Base-by-base conservation (phyloP, 2,329 filamentous ascomycete genomes). In the Fonsecaea nubica region DNA sequence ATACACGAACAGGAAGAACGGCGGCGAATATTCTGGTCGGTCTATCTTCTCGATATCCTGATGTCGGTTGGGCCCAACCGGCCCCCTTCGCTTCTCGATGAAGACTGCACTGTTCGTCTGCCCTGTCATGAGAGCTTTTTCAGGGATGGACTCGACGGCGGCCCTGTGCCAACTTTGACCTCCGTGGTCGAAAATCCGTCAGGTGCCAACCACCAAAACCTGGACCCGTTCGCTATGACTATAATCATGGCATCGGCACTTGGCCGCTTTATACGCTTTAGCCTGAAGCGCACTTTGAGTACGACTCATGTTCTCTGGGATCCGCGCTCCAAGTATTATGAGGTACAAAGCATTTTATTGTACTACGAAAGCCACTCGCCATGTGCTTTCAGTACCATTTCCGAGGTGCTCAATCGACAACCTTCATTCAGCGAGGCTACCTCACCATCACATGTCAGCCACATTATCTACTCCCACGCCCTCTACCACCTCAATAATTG, bases 11-110 rank as follows among this genome's bases (percentile, higher is more conserved):
- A 92, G 62, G 93, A 97, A 79, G 93, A 97, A 76, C 85, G 93
- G 59, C 87, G 93, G 62, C 88, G 93, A 38, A 92, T 95, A 72
- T 97, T 93, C 93, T 97, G 93, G 93, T 85, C 97, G n/a, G 84
- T 95, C 61, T 97, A 96, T 80, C 92, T 91, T 48, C 91, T 95
- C 56, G 93, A 97, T 78, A 88, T 93, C 45, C 92, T 97, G 79
- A 80, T 97, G 56, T 92, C 93, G 0, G 82, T 97, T 12, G 97
- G 93, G 82, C 97, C 96, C 78, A 97, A 97, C 76, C 86, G 92
- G 55, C 93, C 93, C 0, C 82, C 97, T 10, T 94, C 92, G 72
- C 83, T 97, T 35, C 85, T 96, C 62, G 93, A 97, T 50, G 42
- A 63, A 18, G 62, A 60, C 42, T 73, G 71, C 45, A 68, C 63